Base-by-base conservation (phyloP, 1,284 basidiomycete species). In the Hymenochaete sp. region DNA sequence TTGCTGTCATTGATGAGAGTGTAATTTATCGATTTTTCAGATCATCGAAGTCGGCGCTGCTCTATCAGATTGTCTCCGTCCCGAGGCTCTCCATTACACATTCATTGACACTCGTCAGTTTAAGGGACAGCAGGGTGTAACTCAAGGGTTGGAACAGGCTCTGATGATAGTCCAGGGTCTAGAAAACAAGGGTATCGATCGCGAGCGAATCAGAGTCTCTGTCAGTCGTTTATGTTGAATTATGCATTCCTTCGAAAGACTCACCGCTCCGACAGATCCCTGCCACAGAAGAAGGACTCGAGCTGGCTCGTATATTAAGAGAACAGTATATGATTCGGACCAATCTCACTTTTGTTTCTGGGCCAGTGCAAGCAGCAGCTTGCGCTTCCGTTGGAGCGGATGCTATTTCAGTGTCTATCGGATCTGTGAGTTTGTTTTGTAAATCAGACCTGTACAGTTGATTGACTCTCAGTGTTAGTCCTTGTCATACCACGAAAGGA, bases 281-380 rank as follows among this genome's bases (percentile, higher is more conserved):
- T 24, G 77, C 77, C 8, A 79, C 75, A 2, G 65, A 71, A 36
- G 61, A 60, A 16, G 79, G 77, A 11, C 63, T 79, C 11, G 45
- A 48, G n/a, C 77, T 79, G 4, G 67, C 73, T 0, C 59, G 56
- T 27, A 51, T 56, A 31, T 65, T 79, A 13, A 57, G 63, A 32
- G 48, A 56, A 4, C 55, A 56, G 36, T 53, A 69, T 42, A 55
- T 55, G n/a, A 68, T 78, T 29, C 59, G 66, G 29, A 71, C 70
- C 3, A 75, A 77, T 55, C 57, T 82, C 31, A 65, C 63, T 27
- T 54, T 71, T 40, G 74, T 79, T 16, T 66, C 71, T 2, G 66
- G 69, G 38, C 59, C 76, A 18, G 53, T 62, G n/a, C 79, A 80
- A 48, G 75, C 72, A 6, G 63, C 65, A 19, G 64, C 67, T 4